Conservation (phyloP, 169 alveolate species). For the Condylostoma magnum region DNA sequence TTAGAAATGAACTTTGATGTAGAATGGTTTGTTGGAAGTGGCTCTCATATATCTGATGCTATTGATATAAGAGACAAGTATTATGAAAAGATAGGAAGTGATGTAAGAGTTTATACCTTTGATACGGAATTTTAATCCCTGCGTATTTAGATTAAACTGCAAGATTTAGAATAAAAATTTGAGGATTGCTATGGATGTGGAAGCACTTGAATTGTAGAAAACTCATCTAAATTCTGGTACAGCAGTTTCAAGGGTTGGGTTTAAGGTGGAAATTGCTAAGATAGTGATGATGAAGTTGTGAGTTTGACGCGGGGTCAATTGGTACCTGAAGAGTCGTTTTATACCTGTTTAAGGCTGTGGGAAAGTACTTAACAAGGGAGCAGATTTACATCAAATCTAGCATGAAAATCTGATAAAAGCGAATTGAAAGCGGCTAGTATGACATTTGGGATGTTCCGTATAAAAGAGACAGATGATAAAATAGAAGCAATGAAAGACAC, state of each 20-base stretch:
- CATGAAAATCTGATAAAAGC: not conserved
- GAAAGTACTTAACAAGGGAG: not conserved
- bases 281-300: too few relatives aligned
- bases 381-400: too few relatives aligned
- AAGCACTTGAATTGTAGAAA: not conserved
- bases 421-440: not conserved
- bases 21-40: not conserved
- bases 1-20: constrained; percentile 9
- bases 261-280: not conserved
- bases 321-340: not conserved
- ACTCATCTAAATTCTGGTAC: not conserved
- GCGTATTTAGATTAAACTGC: not conserved
- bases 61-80: constrained; percentile 11
- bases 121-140: not conserved
- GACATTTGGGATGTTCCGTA: not conserved
- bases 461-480: not conserved
- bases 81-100: not conserved
- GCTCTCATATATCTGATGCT: not conserved
- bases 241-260: not conserved
- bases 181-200: not conserved
- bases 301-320: not conserved
- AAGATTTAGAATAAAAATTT: not conserved
- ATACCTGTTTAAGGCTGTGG: not conserved
- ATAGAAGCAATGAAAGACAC: constrained; percentile 17
- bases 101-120: not conserved